These are phyloP conservation scores for Metschnikowia colocasiae DNA, from an alignment of 805 yeast species.

Conservation along the genomic window DNA sequence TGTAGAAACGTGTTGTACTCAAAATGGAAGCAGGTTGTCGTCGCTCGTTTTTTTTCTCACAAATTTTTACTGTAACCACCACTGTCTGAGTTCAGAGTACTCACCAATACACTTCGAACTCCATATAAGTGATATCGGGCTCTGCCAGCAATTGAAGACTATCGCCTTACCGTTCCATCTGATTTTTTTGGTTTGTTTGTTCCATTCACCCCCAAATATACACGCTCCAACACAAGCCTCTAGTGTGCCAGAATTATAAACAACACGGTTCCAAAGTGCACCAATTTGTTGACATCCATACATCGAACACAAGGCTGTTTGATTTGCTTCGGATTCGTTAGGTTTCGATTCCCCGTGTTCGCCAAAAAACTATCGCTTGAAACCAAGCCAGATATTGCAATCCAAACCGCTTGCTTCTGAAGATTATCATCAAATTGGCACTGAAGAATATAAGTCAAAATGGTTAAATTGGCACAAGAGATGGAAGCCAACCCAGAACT, in stretches of 20 bases:
- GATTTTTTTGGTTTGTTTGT: not conserved
- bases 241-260: not conserved
- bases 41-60: constrained; percentile 16
- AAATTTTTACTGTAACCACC: constrained; percentile 3
- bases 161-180: not conserved
- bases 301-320: not conserved
- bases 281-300: not conserved
- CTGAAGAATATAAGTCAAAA: not conserved
- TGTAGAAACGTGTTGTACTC: constrained; percentile 20
- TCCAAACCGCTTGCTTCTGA: not conserved
- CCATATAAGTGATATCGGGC: not conserved
- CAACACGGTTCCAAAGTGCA: not conserved
- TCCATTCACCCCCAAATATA: not conserved
- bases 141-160: not conserved
- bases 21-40: constrained; percentile 17
- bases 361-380: not conserved
- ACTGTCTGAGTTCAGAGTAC: not conserved
- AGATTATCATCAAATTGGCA: not conserved
- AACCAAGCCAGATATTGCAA: not conserved
- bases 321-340: not conserved
- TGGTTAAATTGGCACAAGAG: constrained; percentile 17
- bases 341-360: not conserved
- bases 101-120: not conserved
- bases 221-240: not conserved
- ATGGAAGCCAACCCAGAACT: constrained; percentile 60